These are phyloP conservation scores for Lasiodiplodia sp. DNA, from an alignment of 2,329 filamentous ascomycete genomes.

Conservation along the genomic window DNA sequence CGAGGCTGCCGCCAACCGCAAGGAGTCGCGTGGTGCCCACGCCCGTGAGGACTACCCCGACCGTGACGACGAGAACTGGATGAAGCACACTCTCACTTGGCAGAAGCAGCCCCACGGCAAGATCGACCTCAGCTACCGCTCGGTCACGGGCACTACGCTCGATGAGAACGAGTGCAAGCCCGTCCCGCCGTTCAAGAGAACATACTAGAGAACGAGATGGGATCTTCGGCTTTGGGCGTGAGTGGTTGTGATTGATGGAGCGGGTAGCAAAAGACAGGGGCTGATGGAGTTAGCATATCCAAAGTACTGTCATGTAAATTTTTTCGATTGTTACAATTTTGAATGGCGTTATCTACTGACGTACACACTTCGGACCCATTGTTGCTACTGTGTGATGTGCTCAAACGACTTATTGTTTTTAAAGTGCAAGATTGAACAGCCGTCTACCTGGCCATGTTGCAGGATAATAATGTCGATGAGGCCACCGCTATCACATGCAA, in stretches of 20 bases:
- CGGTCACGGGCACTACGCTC: conserved; percentile 81
- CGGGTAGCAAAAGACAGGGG: conserved; percentile 2
- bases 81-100: conserved; percentile 98
- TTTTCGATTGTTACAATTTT: conserved; percentile 18
- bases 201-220: conserved; percentile 67
- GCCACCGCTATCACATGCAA: neutral
- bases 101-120: conserved; percentile 91
- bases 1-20: conserved; percentile 86
- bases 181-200: conserved; percentile 95
- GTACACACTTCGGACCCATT: neutral
- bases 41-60: conserved; percentile 97
- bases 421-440: neutral
- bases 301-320: conserved; percentile 17
- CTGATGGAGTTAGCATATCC: conserved; percentile 9
- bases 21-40: conserved; percentile 97
- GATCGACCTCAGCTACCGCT: conserved; percentile 85
- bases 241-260: neutral
- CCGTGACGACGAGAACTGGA: conserved; percentile 94
- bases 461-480: neutral
- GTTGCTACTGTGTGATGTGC: too few species aligned
- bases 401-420: neutral
- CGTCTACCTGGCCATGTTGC: neutral
- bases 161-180: conserved; percentile 97
- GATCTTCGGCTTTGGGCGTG: neutral
- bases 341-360: neutral